These are phyloP conservation scores for Malus hybrid DNA, from an alignment of 331 rosid genomes.

Conservation along the genomic window DNA sequence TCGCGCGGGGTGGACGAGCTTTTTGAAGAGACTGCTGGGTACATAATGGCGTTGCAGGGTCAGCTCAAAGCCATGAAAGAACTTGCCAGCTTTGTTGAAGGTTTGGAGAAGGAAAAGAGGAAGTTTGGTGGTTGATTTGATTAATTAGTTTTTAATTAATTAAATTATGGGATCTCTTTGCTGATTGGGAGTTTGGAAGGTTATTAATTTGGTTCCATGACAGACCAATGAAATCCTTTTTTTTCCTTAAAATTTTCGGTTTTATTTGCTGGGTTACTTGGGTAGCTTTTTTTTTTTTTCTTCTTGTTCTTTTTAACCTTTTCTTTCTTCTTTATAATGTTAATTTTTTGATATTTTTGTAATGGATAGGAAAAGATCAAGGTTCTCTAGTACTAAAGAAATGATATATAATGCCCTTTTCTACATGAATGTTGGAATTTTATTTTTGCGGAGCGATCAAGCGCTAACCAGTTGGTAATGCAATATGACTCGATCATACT, in stretches of 20 bases:
- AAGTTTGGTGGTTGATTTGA: constrained; percentile 54
- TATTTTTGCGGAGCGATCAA: not conserved
- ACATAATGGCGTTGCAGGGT: constrained; percentile 61
- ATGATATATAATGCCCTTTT: not conserved
- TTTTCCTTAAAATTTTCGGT: not conserved
- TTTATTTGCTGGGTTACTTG: not conserved
- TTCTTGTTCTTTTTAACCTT: not conserved
- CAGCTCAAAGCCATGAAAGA: constrained; percentile 71
- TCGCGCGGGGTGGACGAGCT: constrained; percentile 66
- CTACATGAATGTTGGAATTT: no score
- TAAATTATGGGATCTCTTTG: not conserved
- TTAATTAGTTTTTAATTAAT: not conserved
- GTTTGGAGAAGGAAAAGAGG: constrained; percentile 55
- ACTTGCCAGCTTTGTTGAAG: constrained; percentile 48
- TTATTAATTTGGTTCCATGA: not conserved
- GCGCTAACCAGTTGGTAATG: not conserved
- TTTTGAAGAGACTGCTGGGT: constrained; percentile 81
- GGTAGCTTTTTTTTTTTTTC: not conserved
- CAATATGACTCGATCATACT: not conserved
- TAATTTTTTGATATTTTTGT: constrained; percentile 14
- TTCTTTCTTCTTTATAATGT: constrained; percentile 1
- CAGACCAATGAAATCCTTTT: not conserved
- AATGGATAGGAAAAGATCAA: constrained; percentile 16
- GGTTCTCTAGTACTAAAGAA: not conserved
- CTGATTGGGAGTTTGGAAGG: not conserved